Evolutionary conservation across 1,139 yeast species (phyloP), one percentile per base, ranked within the genome.

Genomic region (Cylindricascospora bacillispora): DNA sequence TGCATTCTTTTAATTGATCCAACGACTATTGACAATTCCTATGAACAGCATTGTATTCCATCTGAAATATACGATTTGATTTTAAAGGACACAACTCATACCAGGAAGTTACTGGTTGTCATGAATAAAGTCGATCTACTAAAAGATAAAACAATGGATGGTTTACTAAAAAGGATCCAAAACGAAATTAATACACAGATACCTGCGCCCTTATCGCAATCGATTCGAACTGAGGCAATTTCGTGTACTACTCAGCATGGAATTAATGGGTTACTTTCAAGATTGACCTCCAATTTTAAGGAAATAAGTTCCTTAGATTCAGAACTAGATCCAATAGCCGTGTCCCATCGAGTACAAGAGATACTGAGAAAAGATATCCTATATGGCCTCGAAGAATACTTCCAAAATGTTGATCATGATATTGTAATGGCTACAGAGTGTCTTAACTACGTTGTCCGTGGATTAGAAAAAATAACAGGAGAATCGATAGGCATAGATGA

Each of bases 381-480:
- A 2, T 67, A 65, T 33, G 92, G 93, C 0, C 65, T 89, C 28
- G 62, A 69, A 6, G 73, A 71, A 35, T 82, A 83, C 47, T 48
- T 60, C 22, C 40, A 50, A 6, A 67, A 66, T 50, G 67, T 63
- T 22, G 62, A 65, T 4, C 17, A 34, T 9, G 95, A 85, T 43
- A 73, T 83, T 2, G 93, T 83, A 0, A 55, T 85, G 27, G 94
- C 94, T 0, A 63, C 82, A 1, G 95, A 89, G 37, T 75, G 80
- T 36, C 62, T 89, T 25, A 66, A 70, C 30, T 70, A 69, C 35
- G 74, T 95, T 0, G 73, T 79, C 10, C 86, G 79, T 16, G 95
- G 95, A 0, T 79, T 89, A 23, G 95, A 95, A 0, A 80, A 76
- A 46, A 79, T 89, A 22, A 85, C 95, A 0, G 98, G 98, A 1